A percentile compares a stretch with the other conserved stretches of the same genome.
These are phyloP conservation scores for Durio zibethinus DNA, from an alignment of 345 rosid genomes.

Conservation along the genomic window DNA sequence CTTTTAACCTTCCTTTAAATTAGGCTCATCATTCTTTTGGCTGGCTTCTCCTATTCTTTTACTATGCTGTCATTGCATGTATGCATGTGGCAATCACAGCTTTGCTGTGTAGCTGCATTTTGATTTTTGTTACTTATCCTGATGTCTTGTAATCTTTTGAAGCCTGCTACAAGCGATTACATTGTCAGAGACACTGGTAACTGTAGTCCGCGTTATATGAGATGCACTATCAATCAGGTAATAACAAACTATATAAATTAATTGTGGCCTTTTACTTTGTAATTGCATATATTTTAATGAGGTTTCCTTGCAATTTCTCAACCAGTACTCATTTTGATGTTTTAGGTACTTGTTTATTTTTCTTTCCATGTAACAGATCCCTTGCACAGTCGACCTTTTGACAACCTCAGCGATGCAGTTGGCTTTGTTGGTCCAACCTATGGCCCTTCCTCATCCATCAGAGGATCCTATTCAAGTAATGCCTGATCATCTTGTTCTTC, in stretches of 20 bases:
- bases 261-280: conserved; percentile 8
- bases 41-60: not conserved
- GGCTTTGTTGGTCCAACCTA: conserved; percentile 87
- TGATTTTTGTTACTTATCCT: conserved; percentile 11
- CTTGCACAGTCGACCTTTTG: conserved; percentile 91
- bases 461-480: conserved; percentile 94
- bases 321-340: not conserved
- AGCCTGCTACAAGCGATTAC: conserved; percentile 94
- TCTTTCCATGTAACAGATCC: conserved; percentile 54
- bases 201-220: conserved; percentile 98
- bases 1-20: not conserved
- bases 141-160: conserved; percentile 30
- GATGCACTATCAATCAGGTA: conserved; percentile 98
- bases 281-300: conserved; percentile 1
- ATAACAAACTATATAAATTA: conserved; percentile 17
- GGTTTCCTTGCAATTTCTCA: conserved; percentile 2
- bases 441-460: conserved; percentile 92
- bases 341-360: not conserved
- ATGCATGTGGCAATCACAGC: not conserved
- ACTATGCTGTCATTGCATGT: not conserved
- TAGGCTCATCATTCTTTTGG: not conserved
- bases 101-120: not conserved
- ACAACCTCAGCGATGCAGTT: conserved; percentile 94
- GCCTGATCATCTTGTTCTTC: not conserved
- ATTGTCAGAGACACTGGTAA: conserved; percentile 85